These are phyloP conservation scores for Neoscytalidium dimidiatum DNA, from an alignment of 2,329 filamentous ascomycete genomes.

Conservation along the genomic window DNA sequence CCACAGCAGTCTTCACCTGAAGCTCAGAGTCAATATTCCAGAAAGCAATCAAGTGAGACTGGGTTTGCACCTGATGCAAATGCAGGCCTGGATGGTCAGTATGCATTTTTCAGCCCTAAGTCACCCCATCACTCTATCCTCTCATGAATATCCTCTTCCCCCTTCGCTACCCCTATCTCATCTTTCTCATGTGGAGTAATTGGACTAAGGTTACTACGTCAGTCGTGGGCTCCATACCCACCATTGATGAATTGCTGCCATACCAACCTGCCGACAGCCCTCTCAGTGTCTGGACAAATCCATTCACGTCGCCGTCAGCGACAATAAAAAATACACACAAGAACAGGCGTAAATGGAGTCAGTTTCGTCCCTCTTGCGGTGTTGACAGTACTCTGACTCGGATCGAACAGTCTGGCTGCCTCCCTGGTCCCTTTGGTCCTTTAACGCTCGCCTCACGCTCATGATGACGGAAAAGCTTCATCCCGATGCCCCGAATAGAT, in stretches of 20 bases:
- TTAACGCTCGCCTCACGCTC: neutral
- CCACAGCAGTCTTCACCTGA: neutral
- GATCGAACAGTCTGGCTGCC: neutral
- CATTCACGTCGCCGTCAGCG: neutral
- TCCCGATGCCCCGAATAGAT: neutral
- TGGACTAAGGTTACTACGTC: neutral
- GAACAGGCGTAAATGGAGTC: neutral
- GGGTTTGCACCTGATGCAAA: neutral
- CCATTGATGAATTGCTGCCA: neutral
- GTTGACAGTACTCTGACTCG: neutral
- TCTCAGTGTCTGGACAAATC: neutral
- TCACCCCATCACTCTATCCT: neutral
- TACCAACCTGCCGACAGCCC: neutral
- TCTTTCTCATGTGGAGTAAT: neutral
- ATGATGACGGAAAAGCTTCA: conserved; percentile 2
- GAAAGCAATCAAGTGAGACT: neutral
- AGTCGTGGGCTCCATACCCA: neutral
- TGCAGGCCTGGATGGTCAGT: neutral
- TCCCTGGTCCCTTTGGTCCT: neutral
- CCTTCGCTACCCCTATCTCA: neutral
- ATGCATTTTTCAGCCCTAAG: neutral
- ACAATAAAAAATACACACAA: neutral
- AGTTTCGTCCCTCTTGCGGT: neutral
- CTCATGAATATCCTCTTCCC: no score
- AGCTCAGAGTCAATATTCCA: neutral